A percentile compares a stretch with the other conserved stretches of the same genome.
Conservation (phyloP, 352 stramenopile species). For the Phytophthora hibernalis region DNA sequence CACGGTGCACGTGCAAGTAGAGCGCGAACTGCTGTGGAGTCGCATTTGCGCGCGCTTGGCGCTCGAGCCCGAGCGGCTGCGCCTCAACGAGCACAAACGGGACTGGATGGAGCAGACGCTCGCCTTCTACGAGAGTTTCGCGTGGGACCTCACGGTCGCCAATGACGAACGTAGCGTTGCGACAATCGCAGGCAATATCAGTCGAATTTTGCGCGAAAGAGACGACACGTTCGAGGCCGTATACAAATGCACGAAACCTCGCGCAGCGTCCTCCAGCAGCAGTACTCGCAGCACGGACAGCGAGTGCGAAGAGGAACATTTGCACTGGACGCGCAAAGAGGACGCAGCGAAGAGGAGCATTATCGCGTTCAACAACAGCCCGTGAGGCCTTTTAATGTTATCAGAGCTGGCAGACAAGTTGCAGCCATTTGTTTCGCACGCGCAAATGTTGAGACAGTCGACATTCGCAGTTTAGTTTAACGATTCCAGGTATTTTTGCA, state of each 20-base stretch:
- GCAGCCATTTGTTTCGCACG: constrained; percentile 10
- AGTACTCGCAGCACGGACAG: constrained; percentile 75
- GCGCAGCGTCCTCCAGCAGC: constrained; percentile 44
- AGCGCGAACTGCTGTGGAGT: constrained; percentile 76
- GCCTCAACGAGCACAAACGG: constrained; percentile 86
- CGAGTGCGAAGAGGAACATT: constrained; percentile 53
- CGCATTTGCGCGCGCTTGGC: constrained; percentile 73
- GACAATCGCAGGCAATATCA: constrained; percentile 65
- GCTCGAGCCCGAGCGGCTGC: constrained; percentile 74
- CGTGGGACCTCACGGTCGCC: constrained; percentile 76
- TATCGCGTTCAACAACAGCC: constrained; percentile 76
- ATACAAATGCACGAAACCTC: constrained; percentile 62
- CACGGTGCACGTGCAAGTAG: constrained; percentile 84
- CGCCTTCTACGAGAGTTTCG: constrained; percentile 80
- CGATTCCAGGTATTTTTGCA: constrained; percentile 30
- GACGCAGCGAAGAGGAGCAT: constrained; percentile 46
- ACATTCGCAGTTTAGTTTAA: constrained; percentile 26
- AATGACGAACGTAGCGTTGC: constrained; percentile 71
- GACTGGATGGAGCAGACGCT: constrained; percentile 88
- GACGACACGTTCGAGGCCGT: constrained; percentile 73
- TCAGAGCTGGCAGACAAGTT: neutral
- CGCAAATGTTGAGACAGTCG: constrained; percentile 9
- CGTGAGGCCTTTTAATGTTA: constrained; percentile 15
- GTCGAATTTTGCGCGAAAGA: constrained; percentile 48
- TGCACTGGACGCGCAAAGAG: constrained; percentile 14